Percentiles rank a stretch among this genome's conserved stretches.
These are phyloP conservation scores for Theileria parva DNA, from an alignment of 169 alveolate genomes.

Conservation along the genomic window DNA sequence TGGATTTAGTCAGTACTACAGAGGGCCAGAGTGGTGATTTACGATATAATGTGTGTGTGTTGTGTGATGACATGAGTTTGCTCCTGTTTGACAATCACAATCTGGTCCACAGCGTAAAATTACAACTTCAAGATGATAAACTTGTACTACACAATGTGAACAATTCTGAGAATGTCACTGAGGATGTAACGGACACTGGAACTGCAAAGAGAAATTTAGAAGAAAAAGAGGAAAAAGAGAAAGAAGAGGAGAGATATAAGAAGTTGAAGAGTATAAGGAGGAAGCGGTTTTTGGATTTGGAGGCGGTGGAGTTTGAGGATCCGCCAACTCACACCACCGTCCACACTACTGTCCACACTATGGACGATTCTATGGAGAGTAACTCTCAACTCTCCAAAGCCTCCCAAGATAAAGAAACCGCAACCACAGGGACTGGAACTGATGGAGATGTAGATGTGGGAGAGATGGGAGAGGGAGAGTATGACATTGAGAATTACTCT, in stretches of 20 bases:
- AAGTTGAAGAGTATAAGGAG: constrained; percentile 1
- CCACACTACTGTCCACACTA: too few relatives aligned
- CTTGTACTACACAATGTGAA: neutral
- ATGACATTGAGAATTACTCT: constrained; percentile 15
- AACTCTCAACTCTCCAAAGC: neutral
- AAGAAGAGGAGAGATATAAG: neutral
- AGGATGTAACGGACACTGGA: neutral
- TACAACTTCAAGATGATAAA: neutral
- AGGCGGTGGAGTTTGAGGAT: neutral
- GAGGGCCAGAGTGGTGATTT: neutral
- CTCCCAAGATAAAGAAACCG: neutral
- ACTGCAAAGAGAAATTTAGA: neutral
- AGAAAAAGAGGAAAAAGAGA: neutral
- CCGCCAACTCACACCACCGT: neutral
- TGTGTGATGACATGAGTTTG: neutral
- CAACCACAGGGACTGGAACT: neutral
- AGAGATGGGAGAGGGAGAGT: constrained; percentile 41
- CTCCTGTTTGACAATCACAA: neutral
- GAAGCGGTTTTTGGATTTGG: neutral
- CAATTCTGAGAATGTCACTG: neutral
- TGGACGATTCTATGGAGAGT: neutral
- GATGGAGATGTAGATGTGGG: constrained; percentile 12
- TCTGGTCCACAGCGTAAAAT: neutral
- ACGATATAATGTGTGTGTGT: neutral
- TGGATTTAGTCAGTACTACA: neutral